Percentiles rank a stretch among this genome's conserved stretches.
These are phyloP conservation scores for Gorgonomyces haynaldii DNA, from an alignment of 192 early-diverging fungal species.

Conservation along the genomic window DNA sequence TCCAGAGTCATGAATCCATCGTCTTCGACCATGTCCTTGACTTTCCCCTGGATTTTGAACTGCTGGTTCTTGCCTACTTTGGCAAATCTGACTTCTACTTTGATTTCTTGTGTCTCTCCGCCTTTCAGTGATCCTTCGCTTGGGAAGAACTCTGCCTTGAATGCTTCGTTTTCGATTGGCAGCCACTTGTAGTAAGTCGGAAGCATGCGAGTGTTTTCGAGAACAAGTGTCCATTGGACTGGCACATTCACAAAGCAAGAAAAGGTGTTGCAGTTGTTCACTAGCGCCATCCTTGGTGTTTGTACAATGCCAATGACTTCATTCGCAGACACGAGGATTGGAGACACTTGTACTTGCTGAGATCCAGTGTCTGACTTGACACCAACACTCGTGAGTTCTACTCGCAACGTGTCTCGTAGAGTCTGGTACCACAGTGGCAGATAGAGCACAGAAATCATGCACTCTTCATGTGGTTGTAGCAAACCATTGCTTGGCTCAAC, in stretches of 20 bases:
- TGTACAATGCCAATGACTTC: slow-evolving; percentile 21
- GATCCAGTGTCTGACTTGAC: neutral
- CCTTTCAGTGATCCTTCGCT: slow-evolving; percentile 11
- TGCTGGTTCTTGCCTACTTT: slow-evolving; percentile 11
- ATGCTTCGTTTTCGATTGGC: slow-evolving; percentile 3
- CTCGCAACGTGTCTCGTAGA: slow-evolving; percentile 17
- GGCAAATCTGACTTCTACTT: slow-evolving; percentile 10
- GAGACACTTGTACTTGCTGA: neutral
- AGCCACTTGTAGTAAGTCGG: slow-evolving; percentile 18
- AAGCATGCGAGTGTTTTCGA: slow-evolving; percentile 25
- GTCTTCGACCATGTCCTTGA: slow-evolving; percentile 35
- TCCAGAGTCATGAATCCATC: slow-evolving; percentile 17
- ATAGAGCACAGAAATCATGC: slow-evolving; percentile 15
- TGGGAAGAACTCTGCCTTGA: slow-evolving; percentile 10
- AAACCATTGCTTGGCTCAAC: slow-evolving; percentile 16
- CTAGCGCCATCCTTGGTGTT: slow-evolving; percentile 19
- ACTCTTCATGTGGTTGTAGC: slow-evolving; percentile 11
- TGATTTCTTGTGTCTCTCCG: slow-evolving; percentile 9
- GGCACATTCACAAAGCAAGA: slow-evolving; percentile 23
- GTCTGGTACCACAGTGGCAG: slow-evolving; percentile 28
- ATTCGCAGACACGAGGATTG: slow-evolving; percentile 11
- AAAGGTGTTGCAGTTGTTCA: slow-evolving; percentile 11
- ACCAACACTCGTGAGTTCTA: neutral
- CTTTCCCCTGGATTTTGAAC: slow-evolving; percentile 17
- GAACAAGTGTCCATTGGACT: slow-evolving; percentile 12